Percentiles rank a stretch among this genome's conserved stretches.
Evolutionary conservation across 345 rosid genomes (phyloP).

Genomic region (Heritiera fomes): DNA sequence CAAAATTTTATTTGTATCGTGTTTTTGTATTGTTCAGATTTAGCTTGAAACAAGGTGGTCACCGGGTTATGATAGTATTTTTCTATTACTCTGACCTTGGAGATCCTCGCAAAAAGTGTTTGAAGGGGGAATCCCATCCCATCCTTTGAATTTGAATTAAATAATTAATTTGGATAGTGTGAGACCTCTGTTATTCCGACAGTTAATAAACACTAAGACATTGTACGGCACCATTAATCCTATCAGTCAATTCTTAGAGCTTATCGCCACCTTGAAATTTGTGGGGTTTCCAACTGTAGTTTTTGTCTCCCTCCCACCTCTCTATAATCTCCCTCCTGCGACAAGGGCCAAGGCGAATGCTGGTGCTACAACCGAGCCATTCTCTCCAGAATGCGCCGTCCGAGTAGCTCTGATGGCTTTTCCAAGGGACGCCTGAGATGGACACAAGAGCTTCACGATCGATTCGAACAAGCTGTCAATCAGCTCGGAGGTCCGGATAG

Average conservation of each 20-base stretch:
- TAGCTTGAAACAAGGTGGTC: no score
- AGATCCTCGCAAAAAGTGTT: slow-evolving; percentile 20
- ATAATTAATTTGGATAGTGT: slow-evolving; percentile 12
- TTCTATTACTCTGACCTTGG: slow-evolving; percentile 14
- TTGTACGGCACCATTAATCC: slow-evolving; percentile 2
- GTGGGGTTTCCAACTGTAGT: slow-evolving; percentile 1
- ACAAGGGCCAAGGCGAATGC: slow-evolving; percentile 11
- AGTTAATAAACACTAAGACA: slow-evolving; percentile 25
- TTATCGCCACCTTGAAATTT: slow-evolving; percentile 22
- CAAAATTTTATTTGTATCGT: no score
- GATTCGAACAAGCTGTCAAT: slow-evolving; percentile 49
- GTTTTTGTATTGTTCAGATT: no score
- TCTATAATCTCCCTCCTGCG: slow-evolving; percentile 21
- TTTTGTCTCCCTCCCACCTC: slow-evolving; percentile 14
- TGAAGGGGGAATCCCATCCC: slow-evolving; percentile 6
- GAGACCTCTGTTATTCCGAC: slow-evolving; percentile 16
- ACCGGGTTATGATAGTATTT: no score
- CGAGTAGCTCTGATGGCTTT: slow-evolving; percentile 35
- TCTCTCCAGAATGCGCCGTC: slow-evolving; percentile 20
- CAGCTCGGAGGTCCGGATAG: slow-evolving; percentile 61
- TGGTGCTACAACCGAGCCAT: slow-evolving; percentile 6
- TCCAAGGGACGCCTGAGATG: slow-evolving; percentile 51
- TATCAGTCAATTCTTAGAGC: slow-evolving; percentile 29
- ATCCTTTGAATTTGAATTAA: slow-evolving; percentile 21
- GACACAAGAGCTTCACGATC: slow-evolving; percentile 52